Conservation (phyloP, 2,329 filamentous ascomycete species). For the Magnaporthales sp. region DNA sequence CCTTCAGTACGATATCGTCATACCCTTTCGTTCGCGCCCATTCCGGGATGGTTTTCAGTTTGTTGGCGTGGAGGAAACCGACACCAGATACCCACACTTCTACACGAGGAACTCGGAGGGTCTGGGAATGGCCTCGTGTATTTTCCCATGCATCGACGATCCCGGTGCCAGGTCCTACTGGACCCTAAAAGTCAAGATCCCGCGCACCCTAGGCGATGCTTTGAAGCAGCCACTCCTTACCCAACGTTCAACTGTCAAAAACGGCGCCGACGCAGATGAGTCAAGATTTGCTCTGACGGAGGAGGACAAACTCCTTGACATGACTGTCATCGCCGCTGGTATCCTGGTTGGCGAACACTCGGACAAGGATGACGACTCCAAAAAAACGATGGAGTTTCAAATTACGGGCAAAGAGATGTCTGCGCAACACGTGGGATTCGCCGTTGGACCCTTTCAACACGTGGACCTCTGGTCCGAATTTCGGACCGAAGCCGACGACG, state of each 20-base stretch:
- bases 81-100: slow-evolving; percentile 79
- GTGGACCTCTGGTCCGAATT: slow-evolving; percentile 80
- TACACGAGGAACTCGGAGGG: slow-evolving; percentile 79
- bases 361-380: slow-evolving; percentile 67
- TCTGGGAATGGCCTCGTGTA: slow-evolving; percentile 70
- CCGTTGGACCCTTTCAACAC: slow-evolving; percentile 89
- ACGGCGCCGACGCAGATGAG: slow-evolving; percentile 23
- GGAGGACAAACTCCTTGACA: slow-evolving; percentile 80
- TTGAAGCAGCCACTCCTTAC: slow-evolving; percentile 39
- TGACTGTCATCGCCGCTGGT: slow-evolving; percentile 86
- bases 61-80: slow-evolving; percentile 72
- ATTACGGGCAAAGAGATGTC: slow-evolving; percentile 55
- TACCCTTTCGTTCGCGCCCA: slow-evolving; percentile 69
- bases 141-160: slow-evolving; percentile 93
- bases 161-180: slow-evolving; percentile 54
- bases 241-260: slow-evolving; percentile 21
- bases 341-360: slow-evolving; percentile 76
- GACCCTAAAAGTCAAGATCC: slow-evolving; percentile 52
- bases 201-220: slow-evolving; percentile 77
- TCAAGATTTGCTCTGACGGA: slow-evolving; percentile 39
- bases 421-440: slow-evolving; percentile 86
- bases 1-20: slow-evolving; percentile 33
- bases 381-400: slow-evolving; percentile 82
- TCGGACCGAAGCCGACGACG: slow-evolving; percentile 83
- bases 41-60: slow-evolving; percentile 87